Percentiles rank a stretch among this genome's conserved stretches.
Conservation (phyloP, 805 yeast genomes). For the Saturnispora ahearnii region DNA sequence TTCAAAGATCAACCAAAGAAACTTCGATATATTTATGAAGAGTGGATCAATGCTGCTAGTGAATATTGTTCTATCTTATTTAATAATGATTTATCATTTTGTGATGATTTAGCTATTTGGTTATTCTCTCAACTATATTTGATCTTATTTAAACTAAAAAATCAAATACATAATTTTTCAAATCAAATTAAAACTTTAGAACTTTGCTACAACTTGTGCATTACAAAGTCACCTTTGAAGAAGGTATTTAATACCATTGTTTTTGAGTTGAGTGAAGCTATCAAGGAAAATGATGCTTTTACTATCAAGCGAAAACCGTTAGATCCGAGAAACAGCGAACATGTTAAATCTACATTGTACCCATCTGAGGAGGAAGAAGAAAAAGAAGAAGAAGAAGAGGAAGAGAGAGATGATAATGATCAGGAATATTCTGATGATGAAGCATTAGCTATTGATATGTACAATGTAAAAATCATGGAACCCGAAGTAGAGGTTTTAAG, state of each 20-base stretch:
- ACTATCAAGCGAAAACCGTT: neutral
- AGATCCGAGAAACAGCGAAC: neutral
- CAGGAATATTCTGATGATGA: slow-evolving; percentile 20
- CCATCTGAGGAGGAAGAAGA: slow-evolving; percentile 17
- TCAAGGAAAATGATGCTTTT: neutral
- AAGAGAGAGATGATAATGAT: slow-evolving; percentile 12
- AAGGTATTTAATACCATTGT: neutral
- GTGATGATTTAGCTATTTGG: slow-evolving; percentile 6
- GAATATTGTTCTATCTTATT: neutral
- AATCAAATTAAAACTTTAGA: neutral
- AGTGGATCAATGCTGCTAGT: neutral
- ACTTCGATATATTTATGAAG: neutral
- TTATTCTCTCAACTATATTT: neutral
- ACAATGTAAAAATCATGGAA: neutral
- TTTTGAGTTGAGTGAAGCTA: neutral
- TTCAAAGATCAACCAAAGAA: neutral
- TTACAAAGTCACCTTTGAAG: neutral
- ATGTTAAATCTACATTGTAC: neutral
- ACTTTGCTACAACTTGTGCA: neutral
- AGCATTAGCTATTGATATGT: neutral
- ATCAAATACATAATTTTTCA: neutral
- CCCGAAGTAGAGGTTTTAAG: neutral
- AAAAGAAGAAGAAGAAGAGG: slow-evolving; percentile 19
- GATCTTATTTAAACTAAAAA: neutral
- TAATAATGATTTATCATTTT: slow-evolving; percentile 2